Evolutionary conservation across 352 stramenopile species (phyloP).

Genomic region (Phytophthora ohioensis): DNA sequence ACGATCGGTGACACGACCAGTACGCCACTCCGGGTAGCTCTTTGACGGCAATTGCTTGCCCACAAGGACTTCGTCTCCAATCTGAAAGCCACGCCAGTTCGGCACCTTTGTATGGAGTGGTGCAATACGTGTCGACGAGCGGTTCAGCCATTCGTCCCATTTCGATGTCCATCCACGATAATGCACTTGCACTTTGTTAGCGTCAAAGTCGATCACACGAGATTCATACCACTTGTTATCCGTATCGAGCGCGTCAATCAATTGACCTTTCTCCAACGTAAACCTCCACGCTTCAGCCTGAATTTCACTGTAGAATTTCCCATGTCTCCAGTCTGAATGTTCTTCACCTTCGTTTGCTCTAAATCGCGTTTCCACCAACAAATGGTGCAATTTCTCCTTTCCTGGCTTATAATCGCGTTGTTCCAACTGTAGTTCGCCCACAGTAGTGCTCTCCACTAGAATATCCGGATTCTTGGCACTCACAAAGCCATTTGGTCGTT

Average conservation of each 20-base stretch:
- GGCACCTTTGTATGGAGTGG: slow-evolving; percentile 89
- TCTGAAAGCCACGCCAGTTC: slow-evolving; percentile 77
- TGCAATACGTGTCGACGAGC: slow-evolving; percentile 88
- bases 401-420: slow-evolving; percentile 61
- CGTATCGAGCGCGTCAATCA: slow-evolving; percentile 81
- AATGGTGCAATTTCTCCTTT: slow-evolving; percentile 66
- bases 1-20: slow-evolving; percentile 50
- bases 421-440: slow-evolving; percentile 68
- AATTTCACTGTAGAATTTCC: slow-evolving; percentile 74
- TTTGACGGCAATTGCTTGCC: slow-evolving; percentile 44
- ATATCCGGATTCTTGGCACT: slow-evolving; percentile 12
- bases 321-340: slow-evolving; percentile 54
- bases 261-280: slow-evolving; percentile 55
- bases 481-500: slow-evolving; percentile 25
- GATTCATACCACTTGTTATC: slow-evolving; percentile 87
- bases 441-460: slow-evolving; percentile 32
- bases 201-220: slow-evolving; percentile 53
- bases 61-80: slow-evolving; percentile 63
- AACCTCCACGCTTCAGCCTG: slow-evolving; percentile 69
- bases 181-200: slow-evolving; percentile 88
- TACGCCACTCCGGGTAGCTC: slow-evolving; percentile 73
- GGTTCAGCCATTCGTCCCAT: slow-evolving; percentile 97
- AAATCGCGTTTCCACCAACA: slow-evolving; percentile 70
- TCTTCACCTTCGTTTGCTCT: background rate
- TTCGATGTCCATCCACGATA: slow-evolving; percentile 97